These are phyloP conservation scores for Zelopaecilomyces penicillatus DNA, from an alignment of 2,329 filamentous ascomycete genomes.

Conservation along the genomic window DNA sequence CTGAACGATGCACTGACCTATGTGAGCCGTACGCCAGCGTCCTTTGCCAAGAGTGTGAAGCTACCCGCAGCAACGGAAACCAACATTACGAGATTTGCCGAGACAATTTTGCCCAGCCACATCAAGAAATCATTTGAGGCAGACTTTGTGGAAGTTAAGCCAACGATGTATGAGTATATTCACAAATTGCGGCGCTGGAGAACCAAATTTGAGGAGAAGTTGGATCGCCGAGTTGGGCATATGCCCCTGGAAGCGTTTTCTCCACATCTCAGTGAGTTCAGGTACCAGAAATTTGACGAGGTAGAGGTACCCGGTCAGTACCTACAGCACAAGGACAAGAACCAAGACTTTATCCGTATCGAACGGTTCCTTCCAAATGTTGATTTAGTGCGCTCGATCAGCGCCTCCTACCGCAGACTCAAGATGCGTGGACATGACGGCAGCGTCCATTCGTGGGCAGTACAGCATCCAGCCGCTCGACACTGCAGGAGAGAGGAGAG, in stretches of 20 bases:
- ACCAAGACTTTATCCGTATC: conserved; percentile 95
- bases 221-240: conserved; percentile 70
- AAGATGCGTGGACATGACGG: conserved; percentile 97
- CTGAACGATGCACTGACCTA: conserved; percentile 93
- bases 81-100: conserved; percentile 93
- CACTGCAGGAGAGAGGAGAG: conserved; percentile 92
- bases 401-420: conserved; percentile 82
- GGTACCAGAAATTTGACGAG: conserved; percentile 96
- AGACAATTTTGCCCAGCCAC: conserved; percentile 88
- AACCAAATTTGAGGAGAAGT: conserved; percentile 95
- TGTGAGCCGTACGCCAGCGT: conserved; percentile 75
- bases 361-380: conserved; percentile 95
- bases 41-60: conserved; percentile 86
- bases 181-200: conserved; percentile 93
- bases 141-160: conserved; percentile 94
- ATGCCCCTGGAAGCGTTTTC: conserved; percentile 78
- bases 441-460: conserved; percentile 90
- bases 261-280: conserved; percentile 88
- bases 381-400: conserved; percentile 82
- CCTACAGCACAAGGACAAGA: conserved; percentile 95
- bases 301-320: conserved; percentile 98
- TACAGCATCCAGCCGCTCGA: conserved; percentile 88
- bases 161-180: conserved; percentile 97
- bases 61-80: conserved; percentile 83
- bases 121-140: conserved; percentile 94